Percentiles rank a stretch among this genome's conserved stretches.
These are phyloP conservation scores for Phialophora chinensis DNA, from an alignment of 2,329 filamentous ascomycete species.

Conservation along the genomic window DNA sequence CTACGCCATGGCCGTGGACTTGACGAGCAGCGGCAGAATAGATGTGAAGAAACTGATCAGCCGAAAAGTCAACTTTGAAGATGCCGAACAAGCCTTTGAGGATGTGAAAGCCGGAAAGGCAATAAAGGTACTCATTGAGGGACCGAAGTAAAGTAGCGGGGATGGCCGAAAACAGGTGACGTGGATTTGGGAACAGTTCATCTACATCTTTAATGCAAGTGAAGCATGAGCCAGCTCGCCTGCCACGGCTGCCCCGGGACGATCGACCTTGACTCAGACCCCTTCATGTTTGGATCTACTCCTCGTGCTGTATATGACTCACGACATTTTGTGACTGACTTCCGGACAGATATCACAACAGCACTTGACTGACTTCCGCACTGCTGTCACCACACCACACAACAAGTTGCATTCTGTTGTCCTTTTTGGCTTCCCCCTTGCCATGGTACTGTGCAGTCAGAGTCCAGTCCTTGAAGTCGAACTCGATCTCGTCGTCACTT, in stretches of 20 bases:
- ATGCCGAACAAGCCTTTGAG: conserved; percentile 85
- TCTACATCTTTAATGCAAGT: neutral
- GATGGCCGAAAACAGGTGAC: neutral
- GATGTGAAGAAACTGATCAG: conserved; percentile 80
- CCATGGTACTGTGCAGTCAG: neutral
- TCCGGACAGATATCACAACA: neutral
- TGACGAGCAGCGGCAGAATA: conserved; percentile 75
- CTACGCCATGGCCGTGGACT: conserved; percentile 80
- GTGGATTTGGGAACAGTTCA: neutral
- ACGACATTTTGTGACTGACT: neutral
- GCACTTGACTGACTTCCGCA: no score
- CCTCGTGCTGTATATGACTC: neutral
- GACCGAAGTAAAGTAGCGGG: conserved; percentile 37
- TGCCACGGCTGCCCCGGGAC: no score
- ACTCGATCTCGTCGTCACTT: neutral
- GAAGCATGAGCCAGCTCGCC: neutral
- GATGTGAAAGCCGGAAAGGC: conserved; percentile 82
- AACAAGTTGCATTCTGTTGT: no score
- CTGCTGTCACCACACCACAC: no score
- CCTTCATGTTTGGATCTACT: neutral
- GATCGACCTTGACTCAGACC: neutral
- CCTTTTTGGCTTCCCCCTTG: no score
- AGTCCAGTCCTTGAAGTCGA: neutral
- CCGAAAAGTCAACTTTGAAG: conserved; percentile 74
- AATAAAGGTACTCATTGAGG: conserved; percentile 56